Conservation (phyloP, 306 rosid species). For the Trifolium subterraneum region DNA sequence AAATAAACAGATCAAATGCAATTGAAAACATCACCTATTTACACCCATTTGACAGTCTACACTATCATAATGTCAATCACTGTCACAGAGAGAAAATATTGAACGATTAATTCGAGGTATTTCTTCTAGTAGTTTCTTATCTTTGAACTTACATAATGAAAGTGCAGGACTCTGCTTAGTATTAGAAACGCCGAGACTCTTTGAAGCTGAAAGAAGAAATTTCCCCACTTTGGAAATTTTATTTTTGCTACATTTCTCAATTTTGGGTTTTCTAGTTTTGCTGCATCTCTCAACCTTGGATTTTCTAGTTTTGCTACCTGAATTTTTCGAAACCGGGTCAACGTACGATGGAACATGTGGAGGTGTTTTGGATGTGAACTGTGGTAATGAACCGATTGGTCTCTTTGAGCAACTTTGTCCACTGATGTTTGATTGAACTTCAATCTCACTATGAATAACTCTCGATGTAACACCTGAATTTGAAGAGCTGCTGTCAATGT, state of each 20-base stretch:
- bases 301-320: conserved; percentile 17
- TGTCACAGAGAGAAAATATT: conserved; percentile 58
- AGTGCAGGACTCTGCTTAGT: conserved; percentile 47
- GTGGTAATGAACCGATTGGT: conserved; percentile 37
- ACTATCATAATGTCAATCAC: conserved; percentile 45
- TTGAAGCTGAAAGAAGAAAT: conserved; percentile 62
- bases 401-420: conserved; percentile 31
- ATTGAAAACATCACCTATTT: not conserved
- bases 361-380: conserved; percentile 46
- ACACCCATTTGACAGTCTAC: conserved; percentile 20
- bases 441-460: conserved; percentile 42
- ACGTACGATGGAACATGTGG: conserved; percentile 42
- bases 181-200: conserved; percentile 56
- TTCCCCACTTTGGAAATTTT: conserved; percentile 57
- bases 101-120: conserved; percentile 47
- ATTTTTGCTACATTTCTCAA: conserved; percentile 28
- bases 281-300: not conserved
- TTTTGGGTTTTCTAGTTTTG: conserved; percentile 42
- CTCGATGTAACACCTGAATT: conserved; percentile 51
- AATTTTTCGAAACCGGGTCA: conserved; percentile 38
- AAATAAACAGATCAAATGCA: not conserved
- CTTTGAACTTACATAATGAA: conserved; percentile 49
- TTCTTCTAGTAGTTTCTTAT: conserved; percentile 40
- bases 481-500: conserved; percentile 50
- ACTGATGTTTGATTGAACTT: conserved; percentile 43